Percentiles rank a stretch among this genome's conserved stretches.
phyloP scores from a whole-genome alignment of 2,329 filamentous ascomycete genomes.

The Moelleriella libera region DNA sequence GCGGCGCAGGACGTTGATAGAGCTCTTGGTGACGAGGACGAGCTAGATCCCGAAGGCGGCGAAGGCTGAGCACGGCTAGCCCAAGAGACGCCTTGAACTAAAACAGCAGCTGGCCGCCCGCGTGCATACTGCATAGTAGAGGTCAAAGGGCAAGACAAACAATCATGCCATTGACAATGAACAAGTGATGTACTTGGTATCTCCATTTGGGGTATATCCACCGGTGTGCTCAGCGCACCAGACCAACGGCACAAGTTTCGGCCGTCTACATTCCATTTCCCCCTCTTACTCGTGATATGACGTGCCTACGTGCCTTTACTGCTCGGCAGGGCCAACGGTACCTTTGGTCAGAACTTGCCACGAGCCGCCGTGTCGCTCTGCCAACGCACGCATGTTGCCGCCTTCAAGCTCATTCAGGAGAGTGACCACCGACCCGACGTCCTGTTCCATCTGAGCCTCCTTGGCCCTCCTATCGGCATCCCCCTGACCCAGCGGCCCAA shows the following conservation, averaged over 20 bases:
- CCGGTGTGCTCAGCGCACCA: no score
- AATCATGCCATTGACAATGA: no score
- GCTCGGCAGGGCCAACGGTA: background rate
- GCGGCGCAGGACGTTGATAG: constrained; percentile 28
- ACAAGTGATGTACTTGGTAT: no score
- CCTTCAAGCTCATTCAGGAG: constrained; percentile 21
- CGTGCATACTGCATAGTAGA: no score
- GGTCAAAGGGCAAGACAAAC: no score
- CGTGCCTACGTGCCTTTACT: no score
- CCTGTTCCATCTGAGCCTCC: constrained; percentile 20
- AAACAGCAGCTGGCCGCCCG: no score
- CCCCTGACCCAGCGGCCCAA: constrained; percentile 24
- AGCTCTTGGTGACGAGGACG: constrained; percentile 38
- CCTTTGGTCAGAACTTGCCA: constrained; percentile 17
- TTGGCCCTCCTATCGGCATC: constrained; percentile 19
- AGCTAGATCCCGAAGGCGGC: constrained; percentile 31
- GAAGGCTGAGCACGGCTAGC: constrained; percentile 19
- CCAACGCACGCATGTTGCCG: constrained; percentile 17
- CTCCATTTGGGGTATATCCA: no score
- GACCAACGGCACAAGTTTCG: no score
- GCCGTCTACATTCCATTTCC: no score
- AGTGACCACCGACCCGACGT: constrained; percentile 19
- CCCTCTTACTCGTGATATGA: no score
- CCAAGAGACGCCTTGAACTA: no score
- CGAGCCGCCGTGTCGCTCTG: constrained; percentile 18